Conservation (phyloP, 352 stramenopile species). For the Phytophthora macrochlamydospora region DNA sequence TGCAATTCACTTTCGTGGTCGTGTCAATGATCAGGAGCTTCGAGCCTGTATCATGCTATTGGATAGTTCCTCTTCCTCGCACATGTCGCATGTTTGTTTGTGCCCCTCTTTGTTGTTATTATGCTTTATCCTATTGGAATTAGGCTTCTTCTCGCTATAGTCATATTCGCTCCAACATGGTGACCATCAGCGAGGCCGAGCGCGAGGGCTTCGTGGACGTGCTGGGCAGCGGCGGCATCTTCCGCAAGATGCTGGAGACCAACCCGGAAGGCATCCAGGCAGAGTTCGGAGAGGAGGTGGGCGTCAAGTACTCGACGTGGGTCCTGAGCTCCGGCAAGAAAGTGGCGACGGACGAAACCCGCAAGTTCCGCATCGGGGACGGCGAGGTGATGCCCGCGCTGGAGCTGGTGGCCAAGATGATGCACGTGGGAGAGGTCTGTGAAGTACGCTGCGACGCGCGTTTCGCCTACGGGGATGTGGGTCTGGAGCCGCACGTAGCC, state of each 20-base stretch:
- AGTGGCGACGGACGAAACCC: slow-evolving; percentile 51
- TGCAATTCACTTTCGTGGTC: too few relatives aligned
- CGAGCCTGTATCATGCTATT: too few relatives aligned
- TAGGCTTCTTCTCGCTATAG: too few relatives aligned
- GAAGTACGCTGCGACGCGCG: slow-evolving; percentile 78
- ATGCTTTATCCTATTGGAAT: too few relatives aligned
- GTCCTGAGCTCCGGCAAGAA: slow-evolving; percentile 49
- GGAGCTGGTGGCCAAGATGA: slow-evolving; percentile 80
- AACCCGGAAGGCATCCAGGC: slow-evolving; percentile 68
- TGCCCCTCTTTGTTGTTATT: too few relatives aligned
- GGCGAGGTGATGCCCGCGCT: slow-evolving; percentile 80
- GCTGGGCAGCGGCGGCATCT: slow-evolving; percentile 80
- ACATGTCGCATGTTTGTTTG: too few relatives aligned
- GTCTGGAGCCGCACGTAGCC: slow-evolving; percentile 50
- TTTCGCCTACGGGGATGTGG: slow-evolving; percentile 79
- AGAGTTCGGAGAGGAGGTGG: slow-evolving; percentile 86
- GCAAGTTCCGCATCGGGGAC: slow-evolving; percentile 83
- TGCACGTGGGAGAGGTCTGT: slow-evolving; percentile 72
- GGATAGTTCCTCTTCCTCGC: too few relatives aligned
- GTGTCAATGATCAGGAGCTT: too few relatives aligned
- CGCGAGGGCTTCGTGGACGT: slow-evolving; percentile 75
- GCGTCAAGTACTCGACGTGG: slow-evolving; percentile 67
- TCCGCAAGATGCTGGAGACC: slow-evolving; percentile 61
- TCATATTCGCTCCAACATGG: slow-evolving; percentile 17
- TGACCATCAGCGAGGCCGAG: slow-evolving; percentile 46